Percentiles rank a stretch among this genome's conserved stretches.
These are phyloP conservation scores for Labyrinthula sp. DNA, from an alignment of 352 stramenopile species.

Conservation along the genomic window DNA sequence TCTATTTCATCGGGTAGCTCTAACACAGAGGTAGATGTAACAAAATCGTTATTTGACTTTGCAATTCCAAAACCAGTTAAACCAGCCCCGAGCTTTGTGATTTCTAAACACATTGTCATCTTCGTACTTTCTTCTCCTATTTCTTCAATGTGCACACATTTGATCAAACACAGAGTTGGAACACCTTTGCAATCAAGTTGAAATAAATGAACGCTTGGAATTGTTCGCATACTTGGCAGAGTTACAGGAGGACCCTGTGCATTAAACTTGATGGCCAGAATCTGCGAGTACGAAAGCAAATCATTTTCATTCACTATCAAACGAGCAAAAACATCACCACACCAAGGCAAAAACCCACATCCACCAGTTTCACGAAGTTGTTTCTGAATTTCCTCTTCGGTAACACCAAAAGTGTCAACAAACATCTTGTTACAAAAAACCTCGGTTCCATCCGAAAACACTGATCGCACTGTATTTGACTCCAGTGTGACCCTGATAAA, in stretches of 20 bases:
- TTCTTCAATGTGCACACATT: constrained; percentile 11
- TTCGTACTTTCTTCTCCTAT: constrained; percentile 21
- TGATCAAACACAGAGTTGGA: constrained; percentile 15
- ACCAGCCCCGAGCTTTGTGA: too few relatives aligned
- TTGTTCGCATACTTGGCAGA: constrained; percentile 12
- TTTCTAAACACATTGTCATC: too few relatives aligned
- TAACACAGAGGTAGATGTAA: too few relatives aligned
- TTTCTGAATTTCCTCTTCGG: constrained; percentile 10
- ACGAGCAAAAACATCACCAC: constrained; percentile 11
- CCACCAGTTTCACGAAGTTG: constrained; percentile 13
- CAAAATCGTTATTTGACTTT: too few relatives aligned
- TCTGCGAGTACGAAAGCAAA: constrained; percentile 20
- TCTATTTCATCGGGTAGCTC: too few relatives aligned
- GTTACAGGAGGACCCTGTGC: constrained; percentile 6
- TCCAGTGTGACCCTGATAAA: constrained; percentile 1
- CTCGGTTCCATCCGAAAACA: constrained; percentile 11
- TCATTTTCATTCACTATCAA: constrained; percentile 14
- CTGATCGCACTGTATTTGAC: neutral
- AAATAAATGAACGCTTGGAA: constrained; percentile 22
- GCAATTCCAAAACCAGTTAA: too few relatives aligned
- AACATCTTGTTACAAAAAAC: constrained; percentile 2
- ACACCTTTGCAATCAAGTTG: constrained; percentile 16
- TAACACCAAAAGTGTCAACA: constrained; percentile 14
- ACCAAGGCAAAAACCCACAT: constrained; percentile 18
- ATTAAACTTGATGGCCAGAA: constrained; percentile 27